Base-by-base conservation (phyloP, 192 early-diverging fungal species). In the Thoreauomyces humboldtii region DNA sequence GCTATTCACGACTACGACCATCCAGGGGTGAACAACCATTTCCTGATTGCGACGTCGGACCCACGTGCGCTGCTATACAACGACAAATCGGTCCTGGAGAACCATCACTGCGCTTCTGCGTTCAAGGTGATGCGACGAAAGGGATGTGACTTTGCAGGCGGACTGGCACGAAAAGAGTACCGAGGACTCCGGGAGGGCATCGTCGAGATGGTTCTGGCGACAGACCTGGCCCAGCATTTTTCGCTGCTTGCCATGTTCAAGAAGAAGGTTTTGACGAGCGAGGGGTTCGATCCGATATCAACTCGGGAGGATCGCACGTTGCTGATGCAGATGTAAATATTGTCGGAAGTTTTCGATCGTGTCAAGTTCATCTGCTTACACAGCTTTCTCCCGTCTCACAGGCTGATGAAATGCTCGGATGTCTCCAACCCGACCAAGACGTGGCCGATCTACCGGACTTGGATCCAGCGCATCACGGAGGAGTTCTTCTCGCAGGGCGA, bases 1-100 rank as follows among this genome's bases (percentile, higher is more conserved):
- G 41, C 70, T n/a, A 74, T 85, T 36, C 84, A 86, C 72, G 84
- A 86, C 70, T 77, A 73, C 57, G 84, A 82, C 57, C 84, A 86
- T 59, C 84, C 84, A 9, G 84, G 84, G 17, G 69, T 78, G 28
- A 83, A 77, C 64, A 85, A 85, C 72, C 54, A 72, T 48, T 85
- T 77, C 59, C 52, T 85, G 58, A 83, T 83, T 46, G 63, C 75
- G 1, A 81, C 81, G 12, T 38, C 61, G 25, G 74, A 78, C 55
- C 72, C 47, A 15, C 52, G 70, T 0, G 81, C 83, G 6, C 47
- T 85, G 47, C 71, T 81, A 2, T 85, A 85, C 77, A 85, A 85
- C 59, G 83, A 85, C 69, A 70, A 75, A 33, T 69, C 76, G 0
- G 83, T 85, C 19, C 73, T 85, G n/a, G 83, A 85, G 67, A 80